Evolutionary conservation across 2,329 filamentous ascomycete genomes (phyloP), one percentile per base, ranked within the genome.

Genomic region (Aspergillus sp.): DNA sequence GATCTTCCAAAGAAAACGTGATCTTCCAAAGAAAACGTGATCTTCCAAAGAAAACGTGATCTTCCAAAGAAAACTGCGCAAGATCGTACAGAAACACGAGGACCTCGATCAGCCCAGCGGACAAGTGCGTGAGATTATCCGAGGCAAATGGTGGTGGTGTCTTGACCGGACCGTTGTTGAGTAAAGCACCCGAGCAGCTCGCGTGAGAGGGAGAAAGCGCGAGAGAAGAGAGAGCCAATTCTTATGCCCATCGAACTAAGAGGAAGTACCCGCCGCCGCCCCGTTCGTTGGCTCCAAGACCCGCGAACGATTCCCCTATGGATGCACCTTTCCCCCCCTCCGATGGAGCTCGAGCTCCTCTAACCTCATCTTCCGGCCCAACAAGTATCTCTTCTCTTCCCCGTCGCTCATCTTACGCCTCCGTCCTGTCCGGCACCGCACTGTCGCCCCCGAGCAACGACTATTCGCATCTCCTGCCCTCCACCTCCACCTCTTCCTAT

Each of bases 331-430:
- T 71, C 65, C 69, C 75, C 62, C 69, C 75, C 61, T 75, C 77
- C 66, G 71, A 77, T 72, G 78, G 77, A 74, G 73, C 71, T 69
- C 67, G 62, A 65, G 70, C 73, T 63, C 65, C 63, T 67, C 65
- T 69, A 65, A 62, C 71, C 67, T 69, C 71, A 54, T 74, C 73
- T 67, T 65, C 72, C 46, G 63, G 62, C 53, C 63, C 71, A 55
- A 61, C 61, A 29, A 73, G 70, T 65, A 69, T 76, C 66, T 73
- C 77, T 56, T 74, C 77, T 51, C 70, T 75, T 63, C 78, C 77
- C 67, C 81, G 84, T 70, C 79, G 84, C 65, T 83, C 83, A 47
- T 87, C 86, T 54, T 87, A 87, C 76, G 85, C 85, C 67, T 86
- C 85, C 26, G 84, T 87, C 59, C 80, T 84, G 58, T 83, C 84